Percentiles rank a stretch among this genome's conserved stretches.
Conservation (phyloP, 2,329 filamentous ascomycete genomes). For the Verticillium isaacii region DNA sequence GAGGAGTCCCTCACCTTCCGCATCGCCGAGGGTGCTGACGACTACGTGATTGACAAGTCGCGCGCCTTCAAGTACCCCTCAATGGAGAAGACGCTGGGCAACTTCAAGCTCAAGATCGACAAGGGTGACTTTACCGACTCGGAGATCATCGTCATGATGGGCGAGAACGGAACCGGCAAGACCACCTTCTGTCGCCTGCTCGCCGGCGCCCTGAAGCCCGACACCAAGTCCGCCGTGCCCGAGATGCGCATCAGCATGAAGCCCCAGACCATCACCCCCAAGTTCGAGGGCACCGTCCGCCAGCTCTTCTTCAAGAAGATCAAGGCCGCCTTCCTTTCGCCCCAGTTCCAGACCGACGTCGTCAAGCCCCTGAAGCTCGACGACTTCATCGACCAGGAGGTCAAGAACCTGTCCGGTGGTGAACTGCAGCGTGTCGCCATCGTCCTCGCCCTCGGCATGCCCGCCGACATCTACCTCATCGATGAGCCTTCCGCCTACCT, state of each 20-base stretch:
- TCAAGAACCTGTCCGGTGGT: slow-evolving; percentile 98
- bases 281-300: slow-evolving; percentile 93
- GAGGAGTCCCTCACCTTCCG: slow-evolving; percentile 96
- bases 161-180: slow-evolving; percentile 98
- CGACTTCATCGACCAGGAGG: slow-evolving; percentile 98
- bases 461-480: slow-evolving; percentile 97
- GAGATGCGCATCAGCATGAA: slow-evolving; percentile 99
- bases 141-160: slow-evolving; percentile 99
- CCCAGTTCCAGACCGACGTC: slow-evolving; percentile 98
- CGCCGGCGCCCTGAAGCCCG: slow-evolving; percentile 88
- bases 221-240: slow-evolving; percentile 71
- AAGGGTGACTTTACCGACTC: slow-evolving; percentile 90
- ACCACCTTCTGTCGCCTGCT: slow-evolving; percentile 98
- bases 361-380: slow-evolving; percentile 99
- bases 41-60: slow-evolving; percentile 78
- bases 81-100: slow-evolving; percentile 90
- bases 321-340: slow-evolving; percentile 90
- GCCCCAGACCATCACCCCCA: slow-evolving; percentile 98
- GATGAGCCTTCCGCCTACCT: slow-evolving; percentile 97
- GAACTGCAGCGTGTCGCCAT: slow-evolving; percentile 99
- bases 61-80: slow-evolving; percentile 82
- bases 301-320: slow-evolving; percentile 99
- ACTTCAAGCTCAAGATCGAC: slow-evolving; percentile 81
- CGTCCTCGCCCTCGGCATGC: slow-evolving; percentile 89
- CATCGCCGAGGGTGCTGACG: slow-evolving; percentile 83